Evolutionary conservation across 768 basidiomycete species (phyloP), one percentile per base, ranked within the genome.

Genomic region (Suillus weaverae): DNA sequence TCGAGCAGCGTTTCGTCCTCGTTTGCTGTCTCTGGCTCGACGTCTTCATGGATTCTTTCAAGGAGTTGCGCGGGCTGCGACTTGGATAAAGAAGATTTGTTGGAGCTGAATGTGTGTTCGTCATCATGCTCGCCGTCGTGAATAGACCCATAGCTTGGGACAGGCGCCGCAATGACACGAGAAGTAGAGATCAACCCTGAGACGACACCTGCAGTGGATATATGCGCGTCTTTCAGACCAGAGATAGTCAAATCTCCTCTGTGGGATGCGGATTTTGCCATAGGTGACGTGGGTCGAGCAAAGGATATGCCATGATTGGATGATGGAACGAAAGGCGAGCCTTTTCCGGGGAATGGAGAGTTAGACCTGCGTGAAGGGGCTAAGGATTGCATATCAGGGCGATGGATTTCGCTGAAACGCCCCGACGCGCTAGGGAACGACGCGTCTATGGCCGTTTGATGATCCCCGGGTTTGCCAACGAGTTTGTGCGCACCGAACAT

Each of bases 171-270:
- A 30, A 59, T 41, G 39, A 41, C 26, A 32, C 57, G 57, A 20
- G 39, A 59, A 41, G 57, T 30, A 30, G 57, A 59, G 0, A 59
- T 59, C 10, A 32, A 18, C 57, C 57, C 57, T 13, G 57, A 59
- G 18, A 59, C 39, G 7, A 57, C 56, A 32, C 57, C 39, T 32
- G 10, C 39, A 20, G 57, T 59, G 57, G 57, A 59, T 59, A 59
- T 59, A 59, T 59, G 57, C 39, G 39, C 57, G 39, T 41, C 57
- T 32, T 41, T 41, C 10, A 59, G 10, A 20, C 57, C 57, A 7
- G 57, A 59, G 13, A 59, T 59, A 18, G 57, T 59, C 26, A 59
- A 41, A 32, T 59, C 57, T 18, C 39, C 41, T 41, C 57, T 41
- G 39, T 59, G 26, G 18, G 57, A 36, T 20, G 39, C 39, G 20